These are phyloP conservation scores for Yamadazyma takamatsuzukensis DNA, from an alignment of 805 yeast genomes.

Conservation along the genomic window DNA sequence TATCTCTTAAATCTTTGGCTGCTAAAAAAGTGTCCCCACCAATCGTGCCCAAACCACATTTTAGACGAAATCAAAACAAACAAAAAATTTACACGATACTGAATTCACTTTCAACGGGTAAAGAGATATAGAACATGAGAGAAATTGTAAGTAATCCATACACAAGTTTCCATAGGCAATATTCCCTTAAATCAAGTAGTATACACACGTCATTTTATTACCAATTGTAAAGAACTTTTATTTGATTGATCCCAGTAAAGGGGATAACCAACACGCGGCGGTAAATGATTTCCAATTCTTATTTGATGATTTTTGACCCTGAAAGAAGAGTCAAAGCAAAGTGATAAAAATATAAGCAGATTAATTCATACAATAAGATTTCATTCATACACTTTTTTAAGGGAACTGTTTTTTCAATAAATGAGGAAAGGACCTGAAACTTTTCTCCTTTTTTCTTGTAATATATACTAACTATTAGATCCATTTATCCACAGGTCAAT, in stretches of 20 bases:
- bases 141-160: slow-evolving; percentile 13
- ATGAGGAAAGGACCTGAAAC: too few species aligned
- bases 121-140: slow-evolving; percentile 11
- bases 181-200: background rate
- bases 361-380: background rate
- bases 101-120: slow-evolving; percentile 5
- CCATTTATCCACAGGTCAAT: slow-evolving; percentile 96
- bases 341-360: slow-evolving; percentile 1
- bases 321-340: background rate
- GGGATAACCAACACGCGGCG: background rate
- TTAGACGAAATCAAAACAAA: slow-evolving; percentile 16
- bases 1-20: too few species aligned
- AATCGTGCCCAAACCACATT: slow-evolving; percentile 3
- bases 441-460: background rate
- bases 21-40: too few species aligned
- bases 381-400: too few species aligned
- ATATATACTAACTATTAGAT: slow-evolving; percentile 43
- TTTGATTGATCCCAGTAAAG: background rate
- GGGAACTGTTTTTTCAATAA: too few species aligned
- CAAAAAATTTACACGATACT: slow-evolving; percentile 12
- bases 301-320: background rate
- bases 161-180: background rate
- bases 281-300: background rate
- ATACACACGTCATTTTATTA: background rate
- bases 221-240: slow-evolving; percentile 2